Conservation (phyloP, 2,329 filamentous ascomycete species). For the Mycosphaerelloides madeirae region DNA sequence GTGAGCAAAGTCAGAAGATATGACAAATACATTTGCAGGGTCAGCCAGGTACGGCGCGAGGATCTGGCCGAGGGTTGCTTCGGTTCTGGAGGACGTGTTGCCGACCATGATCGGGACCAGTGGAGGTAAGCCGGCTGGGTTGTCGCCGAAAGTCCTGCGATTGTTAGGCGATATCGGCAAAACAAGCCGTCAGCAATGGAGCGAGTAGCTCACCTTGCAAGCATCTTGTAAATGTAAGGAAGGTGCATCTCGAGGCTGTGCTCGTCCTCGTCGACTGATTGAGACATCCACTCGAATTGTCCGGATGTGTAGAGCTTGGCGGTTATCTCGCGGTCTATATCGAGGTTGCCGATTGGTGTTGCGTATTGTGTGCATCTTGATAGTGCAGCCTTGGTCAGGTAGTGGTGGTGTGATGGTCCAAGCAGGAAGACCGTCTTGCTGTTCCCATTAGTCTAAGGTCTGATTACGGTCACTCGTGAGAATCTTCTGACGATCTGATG, state of each 20-base stretch:
- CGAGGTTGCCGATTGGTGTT: conserved; percentile 69
- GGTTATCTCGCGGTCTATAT: conserved; percentile 57
- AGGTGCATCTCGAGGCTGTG: conserved; percentile 97
- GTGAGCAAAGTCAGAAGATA: conserved; percentile 96
- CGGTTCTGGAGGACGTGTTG: conserved; percentile 60
- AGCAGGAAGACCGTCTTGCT: conserved; percentile 87
- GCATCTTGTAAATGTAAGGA: conserved; percentile 82
- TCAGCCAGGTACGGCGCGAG: conserved; percentile 74
- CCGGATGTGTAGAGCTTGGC: conserved; percentile 48
- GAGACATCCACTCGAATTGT: conserved; percentile 62
- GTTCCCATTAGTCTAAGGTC: conserved; percentile 14
- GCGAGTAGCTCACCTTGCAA: conserved; percentile 42
- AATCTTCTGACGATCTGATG: no score
- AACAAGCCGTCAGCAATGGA: no score
- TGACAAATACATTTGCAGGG: conserved; percentile 71
- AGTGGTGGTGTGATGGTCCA: conserved; percentile 85
- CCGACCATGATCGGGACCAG: conserved; percentile 86
- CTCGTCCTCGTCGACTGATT: conserved; percentile 67
- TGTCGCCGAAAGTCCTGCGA: conserved; percentile 29
- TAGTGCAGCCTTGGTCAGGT: conserved; percentile 71
- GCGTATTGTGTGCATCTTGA: conserved; percentile 66
- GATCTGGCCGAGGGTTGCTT: conserved; percentile 64
- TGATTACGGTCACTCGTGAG: no score
- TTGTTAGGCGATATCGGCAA: background rate
- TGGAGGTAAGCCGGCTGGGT: conserved; percentile 58